Evolutionary conservation across 2,329 filamentous ascomycete genomes (phyloP), one percentile per base, ranked within the genome.

Genomic region (Niveomyces coronatus): DNA sequence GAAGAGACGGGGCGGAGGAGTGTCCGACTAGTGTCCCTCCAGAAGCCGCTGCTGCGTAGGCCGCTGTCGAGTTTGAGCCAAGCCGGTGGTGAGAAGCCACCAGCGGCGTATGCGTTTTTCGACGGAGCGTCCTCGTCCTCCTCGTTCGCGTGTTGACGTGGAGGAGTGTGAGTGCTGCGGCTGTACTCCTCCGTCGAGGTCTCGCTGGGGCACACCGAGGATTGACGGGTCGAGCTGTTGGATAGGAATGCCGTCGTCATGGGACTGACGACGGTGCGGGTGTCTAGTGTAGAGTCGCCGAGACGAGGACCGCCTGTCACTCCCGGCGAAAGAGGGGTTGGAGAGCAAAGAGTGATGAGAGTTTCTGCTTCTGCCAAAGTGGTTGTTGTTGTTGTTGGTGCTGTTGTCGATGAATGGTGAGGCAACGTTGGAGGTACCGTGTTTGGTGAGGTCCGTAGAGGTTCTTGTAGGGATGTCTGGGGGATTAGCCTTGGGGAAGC

Each of bases 61-160:
- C 71, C 73, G 65, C 74, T 76, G 62, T 64, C 68, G 57, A 76
- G 70, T 47, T 71, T 70, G 53, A 70, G 65, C 73, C 73, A 77
- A 33, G 73, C 73, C 45, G 73, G 73, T 40, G 73, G 73, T 51
- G 68, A 74, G 62, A 71, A 77, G 45, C 71, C 71, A 65, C 70
- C 70, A 42, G 31, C 36, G 51, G 47, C 64, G 53, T 71, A 76
- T n/a, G n/a, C n/a, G n/a, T n/a, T n/a, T n/a, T n/a, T n/a, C n/a
- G n/a, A n/a, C 51, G 45, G 60, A 49, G 47, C 53, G 47, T 64
- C 68, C 59, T 58, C 63, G 29, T 61, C 67, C 60, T 64, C 65
- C 56, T 52, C 54, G 45, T n/a, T n/a, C n/a, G n/a, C n/a, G n/a
- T n/a, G n/a, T n/a, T n/a, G n/a, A n/a, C n/a, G n/a, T n/a, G n/a